phyloP scores from a whole-genome alignment of 805 yeast genomes.

The Kodamaea kaohsiungensis region DNA sequence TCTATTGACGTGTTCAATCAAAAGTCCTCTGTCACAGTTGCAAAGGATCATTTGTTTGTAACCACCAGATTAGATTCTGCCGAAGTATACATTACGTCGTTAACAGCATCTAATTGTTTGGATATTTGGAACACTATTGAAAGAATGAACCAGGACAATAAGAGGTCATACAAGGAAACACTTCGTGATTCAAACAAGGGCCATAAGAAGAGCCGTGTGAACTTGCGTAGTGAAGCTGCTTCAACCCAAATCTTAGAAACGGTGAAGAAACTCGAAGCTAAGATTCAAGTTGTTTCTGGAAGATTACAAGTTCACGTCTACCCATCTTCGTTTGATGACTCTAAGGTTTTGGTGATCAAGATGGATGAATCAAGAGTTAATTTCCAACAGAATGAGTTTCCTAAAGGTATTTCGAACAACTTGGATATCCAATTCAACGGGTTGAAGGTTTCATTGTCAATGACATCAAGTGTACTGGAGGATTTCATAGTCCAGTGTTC shows the following conservation, averaged over 20 bases:
- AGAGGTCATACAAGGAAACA: constrained; percentile 72
- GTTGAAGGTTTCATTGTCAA: constrained; percentile 67
- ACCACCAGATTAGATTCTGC: constrained; percentile 50
- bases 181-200: constrained; percentile 50
- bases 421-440: constrained; percentile 63
- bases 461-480: constrained; percentile 52
- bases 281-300: constrained; percentile 62
- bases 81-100: constrained; percentile 71
- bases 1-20: constrained; percentile 68
- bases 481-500: constrained; percentile 46
- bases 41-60: constrained; percentile 63
- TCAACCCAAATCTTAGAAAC: constrained; percentile 27
- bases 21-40: constrained; percentile 47
- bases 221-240: constrained; percentile 4
- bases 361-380: constrained; percentile 55
- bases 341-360: constrained; percentile 67
- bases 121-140: constrained; percentile 73
- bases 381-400: constrained; percentile 50
- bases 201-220: constrained; percentile 1
- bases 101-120: constrained; percentile 79
- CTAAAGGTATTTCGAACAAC: constrained; percentile 51
- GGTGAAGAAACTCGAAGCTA: constrained; percentile 57
- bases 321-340: constrained; percentile 80
- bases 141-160: constrained; percentile 73
- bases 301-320: constrained; percentile 63